phyloP scores from a whole-genome alignment of 257 asterid genomes.

The Cordia subcordata region DNA sequence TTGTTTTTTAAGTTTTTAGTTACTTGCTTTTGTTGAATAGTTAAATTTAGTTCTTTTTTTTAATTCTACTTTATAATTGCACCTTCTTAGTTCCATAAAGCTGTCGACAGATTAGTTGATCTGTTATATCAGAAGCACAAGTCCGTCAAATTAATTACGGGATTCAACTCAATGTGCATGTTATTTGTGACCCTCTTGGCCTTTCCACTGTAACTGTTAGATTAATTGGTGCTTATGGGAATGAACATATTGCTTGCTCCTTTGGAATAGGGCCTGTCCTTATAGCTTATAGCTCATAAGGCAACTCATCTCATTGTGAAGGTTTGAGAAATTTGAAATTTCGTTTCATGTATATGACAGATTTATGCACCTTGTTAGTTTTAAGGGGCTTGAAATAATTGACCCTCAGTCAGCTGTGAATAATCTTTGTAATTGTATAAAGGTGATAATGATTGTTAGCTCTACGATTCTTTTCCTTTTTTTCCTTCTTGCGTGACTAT shows the following conservation, averaged over 20 bases:
- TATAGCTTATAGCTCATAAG: conserved; percentile 90
- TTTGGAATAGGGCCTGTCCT: conserved; percentile 98
- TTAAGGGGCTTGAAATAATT: neutral
- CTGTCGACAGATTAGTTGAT: conserved; percentile 6
- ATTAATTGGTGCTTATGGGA: conserved; percentile 57
- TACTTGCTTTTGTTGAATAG: no score
- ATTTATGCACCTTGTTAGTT: no score
- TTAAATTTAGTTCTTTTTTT: no score
- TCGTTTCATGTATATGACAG: neutral
- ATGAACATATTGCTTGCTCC: conserved; percentile 68
- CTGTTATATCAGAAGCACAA: neutral
- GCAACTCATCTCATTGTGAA: conserved; percentile 80
- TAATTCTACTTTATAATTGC: no score
- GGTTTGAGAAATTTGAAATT: conserved; percentile 41
- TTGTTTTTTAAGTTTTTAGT: no score
- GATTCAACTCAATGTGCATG: conserved; percentile 33
- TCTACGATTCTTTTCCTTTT: no score
- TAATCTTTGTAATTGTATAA: no score
- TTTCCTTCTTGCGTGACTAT: no score
- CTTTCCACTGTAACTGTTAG: conserved; percentile 95
- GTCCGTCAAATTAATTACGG: neutral
- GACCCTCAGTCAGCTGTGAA: no score
- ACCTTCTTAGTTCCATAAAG: conserved; percentile 4
- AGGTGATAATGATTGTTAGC: no score
- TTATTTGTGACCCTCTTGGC: conserved; percentile 86